Base-by-base conservation (phyloP, 2,329 filamentous ascomycete species). In the Colletotrichum godetiae region DNA sequence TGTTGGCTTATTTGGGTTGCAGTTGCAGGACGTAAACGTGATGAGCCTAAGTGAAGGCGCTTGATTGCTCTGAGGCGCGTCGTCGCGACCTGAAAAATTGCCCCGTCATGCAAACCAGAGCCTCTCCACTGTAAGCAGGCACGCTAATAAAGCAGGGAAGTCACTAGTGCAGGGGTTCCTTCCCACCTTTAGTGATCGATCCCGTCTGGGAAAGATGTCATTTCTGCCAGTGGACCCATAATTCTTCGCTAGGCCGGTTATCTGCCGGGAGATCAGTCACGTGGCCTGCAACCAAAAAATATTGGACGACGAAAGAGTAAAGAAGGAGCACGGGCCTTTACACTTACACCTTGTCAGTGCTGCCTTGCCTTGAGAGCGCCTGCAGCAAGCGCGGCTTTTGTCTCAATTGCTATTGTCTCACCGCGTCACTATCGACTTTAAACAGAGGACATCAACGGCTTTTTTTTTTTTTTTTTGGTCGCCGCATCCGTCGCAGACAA, bases 81-180 rank as follows among this genome's bases (percentile, higher is more conserved):
- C 52, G 68, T 74, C 72, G 72, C 72, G 72, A 72, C 72, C 62
- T 72, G 72, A 72, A 74, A 74, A 74, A 72, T 74, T 74, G 72
- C 68, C 72, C 72, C 68, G 63, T 72, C 63, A 72, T 74, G 68
- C 72, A 73, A 72, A 59, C 37, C 61, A 71, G 67, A 71, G 71
- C 71, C 67, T 73, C 67, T 66, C 67, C 67, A 71, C 71, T 66
- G 29, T 27, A n/a, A 73, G 19, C 62, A 57, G 52, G 62, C 52
- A 55, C 57, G 55, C 70, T 72, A 73, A 60, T 53, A 49, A 55
- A 64, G 61, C 61, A 64, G 53, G 49, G 53, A 71, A 56, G 61
- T 66, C 71, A 58, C 71, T 73, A 73, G 71, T 73, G 71, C 71
- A 73, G 71, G 71, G 71, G 71, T 73, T 70, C 27, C 27, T 56